Evolutionary conservation across 116 monocot species (phyloP).

Genomic region (Cymodocea nodosa): DNA sequence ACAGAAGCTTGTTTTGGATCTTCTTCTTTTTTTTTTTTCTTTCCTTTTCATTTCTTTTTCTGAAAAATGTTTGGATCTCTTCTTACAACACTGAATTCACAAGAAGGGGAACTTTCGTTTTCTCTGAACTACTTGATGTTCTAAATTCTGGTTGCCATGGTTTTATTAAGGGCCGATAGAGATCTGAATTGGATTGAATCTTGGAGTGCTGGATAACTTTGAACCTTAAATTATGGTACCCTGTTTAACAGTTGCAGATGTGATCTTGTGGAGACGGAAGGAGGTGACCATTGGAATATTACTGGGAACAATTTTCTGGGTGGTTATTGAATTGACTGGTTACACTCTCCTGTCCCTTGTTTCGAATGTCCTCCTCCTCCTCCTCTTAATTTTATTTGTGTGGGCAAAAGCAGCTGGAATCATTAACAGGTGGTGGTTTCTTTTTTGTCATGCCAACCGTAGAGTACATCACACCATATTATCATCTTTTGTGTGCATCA

Average conservation of each 20-base stretch:
- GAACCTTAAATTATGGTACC: no score
- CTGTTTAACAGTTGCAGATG: constrained; percentile 17
- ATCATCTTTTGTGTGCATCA: no score
- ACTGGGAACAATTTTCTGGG: constrained; percentile 9
- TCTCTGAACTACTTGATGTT: not conserved
- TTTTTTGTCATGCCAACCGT: not conserved
- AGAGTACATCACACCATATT: no score
- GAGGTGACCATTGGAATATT: constrained; percentile 11
- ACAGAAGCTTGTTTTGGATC: no score
- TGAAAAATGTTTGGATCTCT: not conserved
- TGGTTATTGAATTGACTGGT: constrained; percentile 11
- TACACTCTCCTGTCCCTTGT: constrained; percentile 12
- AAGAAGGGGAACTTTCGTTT: not conserved
- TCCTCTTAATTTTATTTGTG: constrained; percentile 50
- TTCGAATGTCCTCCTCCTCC: constrained; percentile 14
- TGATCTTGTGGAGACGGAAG: constrained; percentile 12
- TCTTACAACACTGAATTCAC: not conserved
- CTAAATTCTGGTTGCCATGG: not conserved
- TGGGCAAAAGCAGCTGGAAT: constrained; percentile 58
- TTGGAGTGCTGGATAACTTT: no score
- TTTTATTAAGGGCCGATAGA: not conserved
- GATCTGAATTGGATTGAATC: not conserved
- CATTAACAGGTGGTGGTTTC: constrained; percentile 37
- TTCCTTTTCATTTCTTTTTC: not conserved
- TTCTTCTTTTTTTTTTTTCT: no score